Percentiles rank a stretch among this genome's conserved stretches.
phyloP scores from a whole-genome alignment of 257 asterid species.

The Solanum sitiens region DNA sequence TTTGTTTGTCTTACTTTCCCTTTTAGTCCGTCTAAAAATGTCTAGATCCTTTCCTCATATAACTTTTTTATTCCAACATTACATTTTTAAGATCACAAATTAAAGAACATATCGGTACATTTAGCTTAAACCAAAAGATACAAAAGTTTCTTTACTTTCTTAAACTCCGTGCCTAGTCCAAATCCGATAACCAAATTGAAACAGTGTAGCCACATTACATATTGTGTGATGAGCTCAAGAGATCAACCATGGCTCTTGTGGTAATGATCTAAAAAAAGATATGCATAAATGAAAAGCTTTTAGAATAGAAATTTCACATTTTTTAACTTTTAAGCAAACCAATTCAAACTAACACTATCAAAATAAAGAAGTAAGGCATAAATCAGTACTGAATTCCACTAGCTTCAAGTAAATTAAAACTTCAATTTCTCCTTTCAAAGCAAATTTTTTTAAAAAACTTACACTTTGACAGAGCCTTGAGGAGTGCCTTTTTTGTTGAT shows the following conservation, averaged over 20 bases:
- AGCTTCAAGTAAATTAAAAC: background rate
- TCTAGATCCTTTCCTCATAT: background rate
- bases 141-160: background rate
- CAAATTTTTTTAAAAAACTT: no score
- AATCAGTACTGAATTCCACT: background rate
- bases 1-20: background rate
- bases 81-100: background rate
- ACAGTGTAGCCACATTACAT: background rate
- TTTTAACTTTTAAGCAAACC: background rate
- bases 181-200: background rate
- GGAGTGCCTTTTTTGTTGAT: conserved; percentile 94
- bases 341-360: background rate
- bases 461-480: conserved; percentile 87
- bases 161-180: background rate
- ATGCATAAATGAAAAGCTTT: background rate
- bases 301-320: background rate
- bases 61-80: background rate
- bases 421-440: background rate
- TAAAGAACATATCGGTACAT: background rate
- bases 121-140: background rate
- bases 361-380: background rate
- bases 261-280: background rate
- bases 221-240: background rate
- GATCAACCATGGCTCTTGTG: background rate
- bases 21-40: background rate